Base-by-base conservation (phyloP, 1,284 basidiomycete genomes). In the Trichosporon ovoides region DNA sequence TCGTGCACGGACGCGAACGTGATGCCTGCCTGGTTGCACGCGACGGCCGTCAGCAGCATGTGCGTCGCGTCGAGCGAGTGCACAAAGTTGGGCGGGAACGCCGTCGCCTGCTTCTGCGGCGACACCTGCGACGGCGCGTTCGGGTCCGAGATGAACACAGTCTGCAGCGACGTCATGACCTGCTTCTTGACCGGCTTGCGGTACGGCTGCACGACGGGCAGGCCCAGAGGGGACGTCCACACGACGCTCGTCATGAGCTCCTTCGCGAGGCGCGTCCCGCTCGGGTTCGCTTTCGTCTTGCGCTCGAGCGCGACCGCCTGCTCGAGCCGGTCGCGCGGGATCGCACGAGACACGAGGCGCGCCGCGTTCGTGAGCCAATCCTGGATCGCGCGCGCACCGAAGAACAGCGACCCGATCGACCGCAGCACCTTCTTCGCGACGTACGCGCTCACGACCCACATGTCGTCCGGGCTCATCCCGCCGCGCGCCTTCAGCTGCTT, bases 1-100 rank as follows among this genome's bases (percentile, higher is more conserved):
- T 99, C 96, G 77, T 99, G 95, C 13, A 98, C 96, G 3, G 91
- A 90, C 0, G 94, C 95, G 73, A 98, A 98, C 0, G 87, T 87
- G 60, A 96, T 74, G 50, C 80, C 81, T 68, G 83, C 82, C 18
- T 84, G 82, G 67, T 83, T 80, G 73, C 91, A 97, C 69, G 91
- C 87, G 38, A 96, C 81, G n/a, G 95, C 94, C 1, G 94, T 98
- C 65, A 98, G 79, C 83, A 98, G 88, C 94, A 99, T 98, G 78
- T 99, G 96, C 1, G 95, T 97, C 3, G 96, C 96, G 75, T 99
- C 96, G 52, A 98, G 82, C 69, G 89, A 92, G 77, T 99, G 96
- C 59, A 98, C 91, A 73, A 95, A 98, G 81, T 99, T 99, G 38
- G 95, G 96, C 12, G 95, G 95, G 85, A 99, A 98, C 2, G 95